phyloP scores from a whole-genome alignment of 2,329 filamentous ascomycete species.

The Coniochaeta pulveracea region DNA sequence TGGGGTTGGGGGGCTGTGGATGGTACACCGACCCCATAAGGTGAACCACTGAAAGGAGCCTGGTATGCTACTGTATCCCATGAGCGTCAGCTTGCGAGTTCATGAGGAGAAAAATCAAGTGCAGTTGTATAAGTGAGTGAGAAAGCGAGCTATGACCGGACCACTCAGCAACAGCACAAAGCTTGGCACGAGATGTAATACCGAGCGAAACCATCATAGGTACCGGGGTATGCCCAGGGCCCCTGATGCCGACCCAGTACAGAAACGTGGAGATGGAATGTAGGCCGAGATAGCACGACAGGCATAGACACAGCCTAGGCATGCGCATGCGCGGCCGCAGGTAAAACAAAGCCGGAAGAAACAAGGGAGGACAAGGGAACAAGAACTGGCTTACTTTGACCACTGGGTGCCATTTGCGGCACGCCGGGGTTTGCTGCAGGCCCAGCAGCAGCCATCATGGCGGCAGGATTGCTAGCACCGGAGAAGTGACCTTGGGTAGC shows the following conservation, averaged over 20 bases:
- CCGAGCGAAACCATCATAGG: no score
- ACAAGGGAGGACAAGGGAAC: conserved; percentile 9
- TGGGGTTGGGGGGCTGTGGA: conserved; percentile 36
- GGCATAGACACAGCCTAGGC: no score
- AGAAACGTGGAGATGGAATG: no score
- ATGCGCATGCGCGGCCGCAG: no score
- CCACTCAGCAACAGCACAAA: no score
- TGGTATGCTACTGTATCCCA: conserved; percentile 40
- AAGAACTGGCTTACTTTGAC: conserved; percentile 40
- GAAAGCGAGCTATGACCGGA: no score
- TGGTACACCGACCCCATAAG: conserved; percentile 43
- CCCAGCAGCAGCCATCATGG: conserved; percentile 41
- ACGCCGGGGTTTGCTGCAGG: conserved; percentile 44
- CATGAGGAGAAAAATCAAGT: no score
- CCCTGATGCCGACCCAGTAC: no score
- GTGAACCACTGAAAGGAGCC: conserved; percentile 43
- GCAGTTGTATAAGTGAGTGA: no score
- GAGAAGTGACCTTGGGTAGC: conserved; percentile 37
- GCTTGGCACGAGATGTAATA: no score
- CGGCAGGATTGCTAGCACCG: conserved; percentile 32
- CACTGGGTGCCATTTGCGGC: conserved; percentile 47
- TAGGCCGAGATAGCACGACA: no score
- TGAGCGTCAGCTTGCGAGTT: conserved; percentile 4
- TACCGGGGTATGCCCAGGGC: no score
- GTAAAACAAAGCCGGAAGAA: conserved; percentile 4